Percentiles rank a stretch among this genome's conserved stretches.
Evolutionary conservation across 2,329 filamentous ascomycete genomes (phyloP).

Genomic region (Penicillium polonicum): DNA sequence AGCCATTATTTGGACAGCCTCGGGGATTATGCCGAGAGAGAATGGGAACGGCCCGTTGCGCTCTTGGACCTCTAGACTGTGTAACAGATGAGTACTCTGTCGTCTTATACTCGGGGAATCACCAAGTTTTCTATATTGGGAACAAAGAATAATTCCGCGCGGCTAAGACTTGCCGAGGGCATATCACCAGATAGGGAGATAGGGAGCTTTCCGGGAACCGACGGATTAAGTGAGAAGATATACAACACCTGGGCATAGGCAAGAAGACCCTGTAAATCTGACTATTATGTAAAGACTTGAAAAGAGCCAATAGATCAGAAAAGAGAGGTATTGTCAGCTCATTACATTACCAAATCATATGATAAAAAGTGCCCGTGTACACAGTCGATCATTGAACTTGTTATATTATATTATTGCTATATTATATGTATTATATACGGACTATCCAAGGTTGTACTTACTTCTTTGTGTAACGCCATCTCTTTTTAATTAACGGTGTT

Average conservation of each 20-base stretch:
- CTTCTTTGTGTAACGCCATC: neutral
- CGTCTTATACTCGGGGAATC: no score
- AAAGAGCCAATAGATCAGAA: neutral
- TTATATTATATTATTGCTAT: no score
- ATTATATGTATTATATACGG: no score
- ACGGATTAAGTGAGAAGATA: neutral
- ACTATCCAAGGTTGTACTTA: neutral
- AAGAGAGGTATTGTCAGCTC: neutral
- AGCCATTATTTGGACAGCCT: neutral
- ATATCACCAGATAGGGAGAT: neutral
- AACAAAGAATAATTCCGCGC: neutral
- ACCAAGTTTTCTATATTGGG: neutral
- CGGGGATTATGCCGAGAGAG: neutral
- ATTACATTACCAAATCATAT: neutral
- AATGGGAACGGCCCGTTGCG: constrained; percentile 7
- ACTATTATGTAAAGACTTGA: neutral
- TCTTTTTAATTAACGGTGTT: neutral
- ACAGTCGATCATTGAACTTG: neutral
- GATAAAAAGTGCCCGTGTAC: neutral
- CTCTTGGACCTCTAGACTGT: neutral
- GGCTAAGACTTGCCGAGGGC: neutral
- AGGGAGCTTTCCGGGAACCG: neutral
- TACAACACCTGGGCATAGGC: no score
- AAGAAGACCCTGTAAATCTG: neutral
- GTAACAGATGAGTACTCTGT: neutral